phyloP scores from a whole-genome alignment of 495 filamentous ascomycete genomes.

The Daldinia bambusicola region DNA sequence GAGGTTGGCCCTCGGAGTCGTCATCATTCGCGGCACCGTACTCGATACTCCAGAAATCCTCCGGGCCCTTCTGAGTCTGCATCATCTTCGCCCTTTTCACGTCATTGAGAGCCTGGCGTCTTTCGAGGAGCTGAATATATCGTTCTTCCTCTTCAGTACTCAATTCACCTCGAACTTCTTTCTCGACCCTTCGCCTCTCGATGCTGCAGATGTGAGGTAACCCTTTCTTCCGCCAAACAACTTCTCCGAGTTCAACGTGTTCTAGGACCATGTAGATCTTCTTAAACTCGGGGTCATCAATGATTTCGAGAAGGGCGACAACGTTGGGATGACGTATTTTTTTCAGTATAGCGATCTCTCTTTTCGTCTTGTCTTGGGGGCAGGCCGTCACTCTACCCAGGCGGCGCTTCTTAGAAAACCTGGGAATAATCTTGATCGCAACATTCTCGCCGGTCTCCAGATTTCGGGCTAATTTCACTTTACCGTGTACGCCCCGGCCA shows the following conservation, averaged over 20 bases:
- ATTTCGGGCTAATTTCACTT: constrained; percentile 92
- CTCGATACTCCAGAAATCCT: constrained; percentile 82
- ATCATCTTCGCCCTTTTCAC: constrained; percentile 60
- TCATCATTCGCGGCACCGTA: constrained; percentile 75
- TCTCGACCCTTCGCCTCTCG: constrained; percentile 81
- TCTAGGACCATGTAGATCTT: constrained; percentile 99
- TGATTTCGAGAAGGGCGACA: constrained; percentile 93
- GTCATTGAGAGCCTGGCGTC: constrained; percentile 67
- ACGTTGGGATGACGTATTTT: constrained; percentile 97
- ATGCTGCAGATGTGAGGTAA: constrained; percentile 79
- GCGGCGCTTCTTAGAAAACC: constrained; percentile 90
- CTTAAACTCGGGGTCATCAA: constrained; percentile 92
- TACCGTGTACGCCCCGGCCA: constrained; percentile 93
- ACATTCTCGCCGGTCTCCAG: constrained; percentile 80
- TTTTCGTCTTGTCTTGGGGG: constrained; percentile 92
- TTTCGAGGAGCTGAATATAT: constrained; percentile 66
- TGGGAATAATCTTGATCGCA: constrained; percentile 97
- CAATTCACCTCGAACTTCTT: constrained; percentile 70
- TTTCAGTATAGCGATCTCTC: constrained; percentile 97
- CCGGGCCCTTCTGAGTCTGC: constrained; percentile 54
- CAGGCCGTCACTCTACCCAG: constrained; percentile 75
- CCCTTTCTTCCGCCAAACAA: constrained; percentile 89
- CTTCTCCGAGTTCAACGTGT: constrained; percentile 91
- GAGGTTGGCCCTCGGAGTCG: constrained; percentile 52
- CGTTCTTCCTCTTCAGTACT: constrained; percentile 71